Conservation (phyloP, 345 rosid species). For the rapeseed (Brassica napus) region Da-Ae NC_063451.1:31787001-31787500, state of each 20-base stretch:
- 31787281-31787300: neutral
- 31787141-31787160: conserved; percentile 38
- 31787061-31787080: conserved; percentile 58
- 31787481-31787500: neutral
- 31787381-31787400: neutral
- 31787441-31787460: conserved; percentile 27
- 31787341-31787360: neutral
- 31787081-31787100: conserved; percentile 55
- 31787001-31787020: conserved; percentile 40
- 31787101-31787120: conserved; percentile 51
- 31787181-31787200: conserved; percentile 16
- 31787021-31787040: conserved; percentile 37
- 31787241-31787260: neutral
- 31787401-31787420: conserved; percentile 30
- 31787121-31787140: conserved; percentile 62
- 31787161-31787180: conserved; percentile 46
- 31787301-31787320: conserved; percentile 1
- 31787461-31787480: neutral
- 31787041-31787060: neutral
- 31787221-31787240: neutral
- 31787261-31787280: neutral
- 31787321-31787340: neutral
- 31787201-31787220: neutral
- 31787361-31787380: neutral
- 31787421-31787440: conserved; percentile 16